Evolutionary conservation across 1,139 yeast genomes (phyloP).

Genomic region (Saccharomyces pastorianus): DNA sequence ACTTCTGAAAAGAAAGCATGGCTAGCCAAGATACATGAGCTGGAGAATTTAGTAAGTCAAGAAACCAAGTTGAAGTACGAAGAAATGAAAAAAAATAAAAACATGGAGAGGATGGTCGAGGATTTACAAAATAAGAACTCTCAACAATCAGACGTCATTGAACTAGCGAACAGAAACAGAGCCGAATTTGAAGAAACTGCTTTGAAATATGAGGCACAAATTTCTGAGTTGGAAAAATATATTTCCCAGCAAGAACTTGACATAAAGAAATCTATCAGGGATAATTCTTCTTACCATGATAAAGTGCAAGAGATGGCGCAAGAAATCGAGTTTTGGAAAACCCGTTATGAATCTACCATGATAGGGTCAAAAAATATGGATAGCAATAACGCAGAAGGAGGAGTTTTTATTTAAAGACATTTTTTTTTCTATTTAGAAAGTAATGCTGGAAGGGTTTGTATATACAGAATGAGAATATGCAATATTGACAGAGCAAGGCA

Average conservation of each 20-base stretch:
- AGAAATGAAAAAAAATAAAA: constrained; percentile 31
- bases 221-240: constrained; percentile 33
- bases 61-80: constrained; percentile 33
- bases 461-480: not conserved
- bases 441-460: not conserved
- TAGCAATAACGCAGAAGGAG: constrained; percentile 14
- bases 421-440: constrained; percentile 10
- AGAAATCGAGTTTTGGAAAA: constrained; percentile 59
- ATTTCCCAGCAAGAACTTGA: constrained; percentile 32
- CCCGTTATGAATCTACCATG: constrained; percentile 32
- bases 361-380: constrained; percentile 17
- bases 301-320: constrained; percentile 46
- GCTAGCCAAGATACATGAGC: constrained; percentile 30
- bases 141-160: constrained; percentile 22
- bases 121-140: constrained; percentile 26
- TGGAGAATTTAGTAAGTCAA: constrained; percentile 29
- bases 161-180: constrained; percentile 33
- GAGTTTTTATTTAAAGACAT: constrained; percentile 5
- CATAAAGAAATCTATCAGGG: constrained; percentile 29
- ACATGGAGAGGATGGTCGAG: constrained; percentile 32
- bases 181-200: constrained; percentile 34
- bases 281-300: constrained; percentile 28
- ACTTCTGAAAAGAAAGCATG: constrained; percentile 38
- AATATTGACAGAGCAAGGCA: not conserved
- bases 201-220: constrained; percentile 25